phyloP scores from a whole-genome alignment of 1,284 basidiomycete genomes.

The Stygiomarasmius scandens region DNA sequence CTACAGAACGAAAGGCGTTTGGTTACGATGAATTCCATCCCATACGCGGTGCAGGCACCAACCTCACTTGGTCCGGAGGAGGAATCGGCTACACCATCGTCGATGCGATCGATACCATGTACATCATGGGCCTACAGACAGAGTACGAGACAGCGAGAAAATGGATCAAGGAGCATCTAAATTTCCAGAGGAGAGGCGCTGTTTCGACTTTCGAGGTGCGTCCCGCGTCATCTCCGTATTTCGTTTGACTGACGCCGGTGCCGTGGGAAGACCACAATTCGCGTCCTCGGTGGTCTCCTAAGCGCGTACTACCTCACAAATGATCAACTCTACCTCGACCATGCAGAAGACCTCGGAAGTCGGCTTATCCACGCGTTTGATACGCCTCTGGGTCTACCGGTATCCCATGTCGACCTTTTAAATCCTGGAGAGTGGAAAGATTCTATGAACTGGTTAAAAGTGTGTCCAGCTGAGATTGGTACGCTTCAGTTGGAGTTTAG shows the following conservation, averaged over 20 bases:
- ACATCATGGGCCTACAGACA: conserved; percentile 17
- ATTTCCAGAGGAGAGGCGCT: conserved; percentile 14
- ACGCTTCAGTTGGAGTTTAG: conserved; percentile 73
- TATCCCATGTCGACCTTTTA: conserved; percentile 13
- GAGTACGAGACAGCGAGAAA: conserved; percentile 12
- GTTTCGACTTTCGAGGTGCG: conserved; percentile 22
- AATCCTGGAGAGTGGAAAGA: conserved; percentile 49
- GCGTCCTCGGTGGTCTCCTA: conserved; percentile 19
- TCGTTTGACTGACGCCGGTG: not conserved
- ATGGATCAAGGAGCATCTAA: conserved; percentile 13
- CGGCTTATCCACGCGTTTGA: conserved; percentile 18
- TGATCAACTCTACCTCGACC: conserved; percentile 16
- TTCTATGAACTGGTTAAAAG: conserved; percentile 52
- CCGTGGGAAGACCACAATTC: conserved; percentile 17
- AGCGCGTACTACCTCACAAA: conserved; percentile 13
- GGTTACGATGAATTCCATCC: conserved; percentile 21
- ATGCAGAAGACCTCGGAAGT: conserved; percentile 18
- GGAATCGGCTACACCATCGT: conserved; percentile 20
- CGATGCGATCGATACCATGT: conserved; percentile 21
- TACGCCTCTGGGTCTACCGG: conserved; percentile 17
- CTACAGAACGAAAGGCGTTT: conserved; percentile 17
- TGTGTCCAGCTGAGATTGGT: conserved; percentile 66
- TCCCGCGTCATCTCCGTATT: not conserved
- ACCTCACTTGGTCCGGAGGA: conserved; percentile 6
- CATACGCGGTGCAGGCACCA: conserved; percentile 10